These are phyloP conservation scores for Tricholoma saponaceum DNA, from an alignment of 768 basidiomycete species.

Conservation along the genomic window DNA sequence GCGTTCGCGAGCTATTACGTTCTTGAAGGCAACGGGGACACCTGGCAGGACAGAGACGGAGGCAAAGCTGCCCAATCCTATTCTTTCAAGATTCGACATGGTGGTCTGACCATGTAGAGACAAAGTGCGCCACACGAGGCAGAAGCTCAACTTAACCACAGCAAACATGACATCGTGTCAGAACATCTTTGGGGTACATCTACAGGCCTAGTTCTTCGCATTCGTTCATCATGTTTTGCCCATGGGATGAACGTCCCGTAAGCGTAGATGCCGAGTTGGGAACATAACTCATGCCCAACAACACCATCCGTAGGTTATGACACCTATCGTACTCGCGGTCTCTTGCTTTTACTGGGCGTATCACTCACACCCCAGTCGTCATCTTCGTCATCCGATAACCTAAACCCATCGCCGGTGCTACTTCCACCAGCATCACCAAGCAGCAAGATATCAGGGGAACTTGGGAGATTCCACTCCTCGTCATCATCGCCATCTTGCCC, in stretches of 20 bases:
- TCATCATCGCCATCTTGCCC: conserved; percentile 23
- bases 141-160: no score
- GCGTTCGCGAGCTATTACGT: not conserved
- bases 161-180: no score
- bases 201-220: no score
- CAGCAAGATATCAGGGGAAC: conserved; percentile 39
- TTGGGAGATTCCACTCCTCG: conserved; percentile 37
- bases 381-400: not conserved
- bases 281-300: no score
- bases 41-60: not conserved
- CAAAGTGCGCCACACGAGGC: no score
- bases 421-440: conserved; percentile 12
- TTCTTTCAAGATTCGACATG: no score
- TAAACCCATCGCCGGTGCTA: not conserved
- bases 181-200: no score
- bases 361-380: not conserved
- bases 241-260: no score
- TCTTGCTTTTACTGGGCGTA: conserved; percentile 1
- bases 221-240: no score
- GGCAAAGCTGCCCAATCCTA: not conserved
- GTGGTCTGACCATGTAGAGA: no score
- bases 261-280: no score
- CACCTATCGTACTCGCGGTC: not conserved
- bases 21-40: not conserved
- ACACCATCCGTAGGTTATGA: no score